These are phyloP conservation scores for Aspergillus tubingensis DNA, from an alignment of 2,329 filamentous ascomycete genomes.

Conservation along the genomic window DNA sequence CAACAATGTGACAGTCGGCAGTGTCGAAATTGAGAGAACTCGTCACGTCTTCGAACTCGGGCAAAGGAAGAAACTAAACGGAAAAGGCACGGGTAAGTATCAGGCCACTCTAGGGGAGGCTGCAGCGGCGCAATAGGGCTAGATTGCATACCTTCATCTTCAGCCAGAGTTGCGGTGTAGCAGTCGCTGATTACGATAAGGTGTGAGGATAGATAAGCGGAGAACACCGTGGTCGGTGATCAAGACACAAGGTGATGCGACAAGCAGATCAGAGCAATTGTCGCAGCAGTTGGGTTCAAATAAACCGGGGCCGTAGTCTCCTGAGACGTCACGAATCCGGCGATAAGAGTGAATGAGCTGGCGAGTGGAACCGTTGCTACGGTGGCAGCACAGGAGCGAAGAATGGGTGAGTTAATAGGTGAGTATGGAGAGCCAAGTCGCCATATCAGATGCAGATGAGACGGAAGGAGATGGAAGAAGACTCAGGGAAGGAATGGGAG, in stretches of 20 bases:
- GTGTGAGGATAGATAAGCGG: neutral
- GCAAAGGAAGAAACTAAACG: conserved; percentile 81
- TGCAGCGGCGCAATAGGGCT: neutral
- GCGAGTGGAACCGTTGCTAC: conserved; percentile 18
- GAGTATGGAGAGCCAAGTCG: conserved; percentile 13
- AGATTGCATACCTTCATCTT: conserved; percentile 24
- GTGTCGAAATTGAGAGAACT: conserved; percentile 95
- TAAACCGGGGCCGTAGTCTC: conserved; percentile 22
- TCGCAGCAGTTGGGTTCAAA: conserved; percentile 7
- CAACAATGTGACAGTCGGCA: conserved; percentile 85
- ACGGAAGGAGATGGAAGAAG: conserved; percentile 19
- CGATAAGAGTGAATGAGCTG: conserved; percentile 39
- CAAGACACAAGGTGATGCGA: conserved; percentile 3
- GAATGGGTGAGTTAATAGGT: conserved; percentile 13
- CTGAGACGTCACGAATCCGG: conserved; percentile 38
- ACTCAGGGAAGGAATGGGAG: conserved; percentile 13
- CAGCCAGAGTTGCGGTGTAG: conserved; percentile 10
- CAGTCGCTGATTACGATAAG: conserved; percentile 3
- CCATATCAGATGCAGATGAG: conserved; percentile 20
- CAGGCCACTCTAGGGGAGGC: neutral
- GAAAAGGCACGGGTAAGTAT: conserved; percentile 1
- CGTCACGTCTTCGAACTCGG: conserved; percentile 87
- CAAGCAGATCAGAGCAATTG: conserved; percentile 6
- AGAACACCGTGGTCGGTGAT: neutral
- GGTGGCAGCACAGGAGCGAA: conserved; percentile 13